Base-by-base conservation (phyloP, 2,329 filamentous ascomycete genomes). In the Botrytis sinoallii region DNA sequence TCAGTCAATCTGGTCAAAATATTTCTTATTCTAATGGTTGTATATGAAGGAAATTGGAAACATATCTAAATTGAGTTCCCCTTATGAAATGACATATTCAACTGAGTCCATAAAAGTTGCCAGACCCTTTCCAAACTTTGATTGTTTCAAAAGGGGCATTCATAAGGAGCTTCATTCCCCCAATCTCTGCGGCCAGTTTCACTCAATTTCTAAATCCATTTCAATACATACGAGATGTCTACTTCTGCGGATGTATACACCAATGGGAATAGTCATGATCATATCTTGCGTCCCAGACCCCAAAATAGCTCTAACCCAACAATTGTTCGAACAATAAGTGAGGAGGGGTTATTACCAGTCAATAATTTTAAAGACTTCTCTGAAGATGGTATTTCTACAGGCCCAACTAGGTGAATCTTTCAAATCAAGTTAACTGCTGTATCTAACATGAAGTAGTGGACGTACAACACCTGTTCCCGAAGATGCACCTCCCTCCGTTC, bases 401-500 rank as follows among this genome's bases (percentile, higher is more conserved):
- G 74, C 4, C 44, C 44, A 35, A 61, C 52, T 18, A 73, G 71
- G 71, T 73, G 29, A 29, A 42, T 60, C 20, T 32, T 1, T 42
- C 7, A n/a, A 32, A 42, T 40, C 7, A 2, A 1, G 20, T 16
- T 16, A n/a, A 12, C 22, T n/a, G 18, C n/a, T 65, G 4, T 20
- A 69, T 57, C 74, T 78, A 74, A 79, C 46, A 44, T 42, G 18
- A 46, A 44, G 64, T 78, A 97, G 94, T 83, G 93, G 94, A 74
- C 89, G 89, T 74, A 94, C 93, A 22, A 97, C 95, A 6, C 94
- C 95, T 61, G 84, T 97, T 66, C 90, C 95, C 71, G 88, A 91
- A 79, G 95, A 98, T 87, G 96, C 96, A 18, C 96, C 93, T n/a
- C 95, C 95, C 1, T 98, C 95, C 1, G 90, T 92, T 73, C 92